phyloP scores from a whole-genome alignment of 2,329 filamentous ascomycete species.

The Penicillium hordei region DNA sequence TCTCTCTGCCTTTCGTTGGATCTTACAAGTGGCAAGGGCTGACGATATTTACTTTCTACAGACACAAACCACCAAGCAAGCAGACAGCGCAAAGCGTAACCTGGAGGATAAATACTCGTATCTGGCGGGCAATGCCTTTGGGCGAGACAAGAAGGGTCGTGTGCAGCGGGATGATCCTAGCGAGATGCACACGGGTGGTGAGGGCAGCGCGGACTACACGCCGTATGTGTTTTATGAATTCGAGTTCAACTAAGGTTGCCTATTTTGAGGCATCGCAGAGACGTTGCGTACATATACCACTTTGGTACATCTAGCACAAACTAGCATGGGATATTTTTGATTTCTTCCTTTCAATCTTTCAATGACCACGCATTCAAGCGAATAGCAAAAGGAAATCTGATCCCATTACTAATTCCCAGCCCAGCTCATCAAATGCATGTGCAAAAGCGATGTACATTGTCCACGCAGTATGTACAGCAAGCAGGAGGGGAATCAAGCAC shows the following conservation, averaged over 20 bases:
- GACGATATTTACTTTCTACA: slow-evolving; percentile 39
- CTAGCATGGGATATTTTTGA: slow-evolving; percentile 12
- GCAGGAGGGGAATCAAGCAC: slow-evolving; percentile 13
- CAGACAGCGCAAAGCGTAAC: slow-evolving; percentile 73
- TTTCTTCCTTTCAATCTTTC: not conserved
- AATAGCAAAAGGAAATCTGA: not conserved
- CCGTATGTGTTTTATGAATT: slow-evolving; percentile 98
- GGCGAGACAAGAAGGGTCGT: slow-evolving; percentile 87
- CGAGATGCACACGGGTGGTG: slow-evolving; percentile 75
- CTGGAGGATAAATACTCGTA: slow-evolving; percentile 87
- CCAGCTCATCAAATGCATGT: not conserved
- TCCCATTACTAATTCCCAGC: not conserved
- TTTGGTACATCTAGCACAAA: slow-evolving; percentile 23
- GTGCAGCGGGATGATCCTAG: slow-evolving; percentile 87
- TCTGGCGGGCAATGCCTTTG: slow-evolving; percentile 90
- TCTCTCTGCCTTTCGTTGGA: not conserved
- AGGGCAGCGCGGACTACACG: slow-evolving; percentile 78
- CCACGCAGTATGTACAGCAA: slow-evolving; percentile 18
- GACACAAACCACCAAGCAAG: slow-evolving; percentile 73
- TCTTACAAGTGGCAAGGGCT: not conserved
- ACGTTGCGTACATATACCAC: slow-evolving; percentile 27
- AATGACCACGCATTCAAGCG: not conserved
- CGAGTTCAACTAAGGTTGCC: slow-evolving; percentile 63
- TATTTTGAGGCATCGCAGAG: not conserved
- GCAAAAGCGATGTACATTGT: slow-evolving; percentile 19